These are phyloP conservation scores for Rhodosporidiobolus sp. DNA, from an alignment of 768 basidiomycete genomes.

Conservation along the genomic window DNA sequence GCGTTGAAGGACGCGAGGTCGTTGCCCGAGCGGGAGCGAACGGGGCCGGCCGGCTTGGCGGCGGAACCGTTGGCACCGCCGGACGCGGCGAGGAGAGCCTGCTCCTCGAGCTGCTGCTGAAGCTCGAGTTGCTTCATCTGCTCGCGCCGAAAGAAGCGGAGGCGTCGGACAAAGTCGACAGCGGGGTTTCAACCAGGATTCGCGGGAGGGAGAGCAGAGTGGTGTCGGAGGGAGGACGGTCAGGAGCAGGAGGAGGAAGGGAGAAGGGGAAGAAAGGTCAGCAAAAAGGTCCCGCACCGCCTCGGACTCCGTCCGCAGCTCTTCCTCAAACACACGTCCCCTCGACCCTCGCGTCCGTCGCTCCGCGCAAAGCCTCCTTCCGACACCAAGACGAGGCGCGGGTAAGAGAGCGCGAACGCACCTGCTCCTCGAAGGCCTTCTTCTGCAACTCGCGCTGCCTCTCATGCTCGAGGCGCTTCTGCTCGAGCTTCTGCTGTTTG, in stretches of 20 bases:
- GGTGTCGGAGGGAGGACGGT: no score
- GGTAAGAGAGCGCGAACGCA: neutral
- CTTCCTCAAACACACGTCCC: no score
- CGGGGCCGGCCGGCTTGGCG: slow-evolving; percentile 79
- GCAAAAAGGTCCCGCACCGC: no score
- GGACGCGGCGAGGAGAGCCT: slow-evolving; percentile 69
- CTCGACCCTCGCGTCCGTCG: no score
- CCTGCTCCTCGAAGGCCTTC: slow-evolving; percentile 82
- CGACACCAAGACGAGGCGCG: no score
- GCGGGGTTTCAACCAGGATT: neutral
- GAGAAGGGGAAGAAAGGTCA: no score
- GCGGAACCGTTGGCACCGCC: slow-evolving; percentile 68
- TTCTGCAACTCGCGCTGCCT: slow-evolving; percentile 81
- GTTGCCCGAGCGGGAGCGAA: slow-evolving; percentile 66
- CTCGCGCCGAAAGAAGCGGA: no score
- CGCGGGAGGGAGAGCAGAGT: neutral
- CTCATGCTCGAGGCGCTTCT: slow-evolving; percentile 86
- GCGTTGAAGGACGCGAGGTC: slow-evolving; percentile 53
- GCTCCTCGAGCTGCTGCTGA: slow-evolving; percentile 69
- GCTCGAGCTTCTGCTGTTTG: slow-evolving; percentile 69
- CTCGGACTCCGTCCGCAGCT: no score
- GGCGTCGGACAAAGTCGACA: neutral
- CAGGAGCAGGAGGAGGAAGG: neutral
- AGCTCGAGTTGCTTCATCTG: slow-evolving; percentile 89
- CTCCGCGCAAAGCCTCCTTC: no score